A percentile compares a stretch with the other conserved stretches of the same genome.
phyloP scores from a whole-genome alignment of 106 monocot species.

The Acorus calamus region DNA sequence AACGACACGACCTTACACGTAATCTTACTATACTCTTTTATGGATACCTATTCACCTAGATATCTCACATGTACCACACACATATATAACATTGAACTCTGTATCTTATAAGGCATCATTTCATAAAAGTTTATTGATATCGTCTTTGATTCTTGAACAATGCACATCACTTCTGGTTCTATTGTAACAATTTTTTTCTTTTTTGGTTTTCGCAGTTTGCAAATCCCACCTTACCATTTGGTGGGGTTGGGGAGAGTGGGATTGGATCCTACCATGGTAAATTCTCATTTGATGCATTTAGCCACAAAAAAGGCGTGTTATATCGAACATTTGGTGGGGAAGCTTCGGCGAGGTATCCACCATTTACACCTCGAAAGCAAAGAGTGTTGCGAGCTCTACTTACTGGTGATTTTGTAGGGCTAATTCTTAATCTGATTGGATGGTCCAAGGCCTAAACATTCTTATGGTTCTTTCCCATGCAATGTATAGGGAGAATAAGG shows the following conservation, averaged over 20 bases:
- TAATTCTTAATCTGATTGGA: conserved; percentile 48
- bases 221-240: conserved; percentile 45
- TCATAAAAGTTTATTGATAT: too few relatives aligned
- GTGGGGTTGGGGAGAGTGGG: conserved; percentile 57
- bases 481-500: too few relatives aligned
- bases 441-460: conserved; percentile 9
- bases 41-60: conserved; percentile 2
- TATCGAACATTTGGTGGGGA: conserved; percentile 59
- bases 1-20: conserved; percentile 58
- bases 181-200: neutral
- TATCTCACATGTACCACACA: neutral
- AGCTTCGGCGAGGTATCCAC: conserved; percentile 59
- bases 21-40: conserved; percentile 3
- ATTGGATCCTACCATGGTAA: conserved; percentile 50
- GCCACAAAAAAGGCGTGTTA: conserved; percentile 74
- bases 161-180: too few relatives aligned
- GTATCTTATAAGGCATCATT: too few relatives aligned
- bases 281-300: conserved; percentile 72
- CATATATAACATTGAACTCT: too few relatives aligned
- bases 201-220: conserved; percentile 24
- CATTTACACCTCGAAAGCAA: conserved; percentile 56
- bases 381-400: conserved; percentile 51
- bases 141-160: too few relatives aligned
- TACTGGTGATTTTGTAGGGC: conserved; percentile 35
- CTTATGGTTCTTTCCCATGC: conserved; percentile 7